Percentiles rank a stretch among this genome's conserved stretches.
phyloP scores from a whole-genome alignment of 2,329 filamentous ascomycete genomes.

The Alternaria infectoria region DNA sequence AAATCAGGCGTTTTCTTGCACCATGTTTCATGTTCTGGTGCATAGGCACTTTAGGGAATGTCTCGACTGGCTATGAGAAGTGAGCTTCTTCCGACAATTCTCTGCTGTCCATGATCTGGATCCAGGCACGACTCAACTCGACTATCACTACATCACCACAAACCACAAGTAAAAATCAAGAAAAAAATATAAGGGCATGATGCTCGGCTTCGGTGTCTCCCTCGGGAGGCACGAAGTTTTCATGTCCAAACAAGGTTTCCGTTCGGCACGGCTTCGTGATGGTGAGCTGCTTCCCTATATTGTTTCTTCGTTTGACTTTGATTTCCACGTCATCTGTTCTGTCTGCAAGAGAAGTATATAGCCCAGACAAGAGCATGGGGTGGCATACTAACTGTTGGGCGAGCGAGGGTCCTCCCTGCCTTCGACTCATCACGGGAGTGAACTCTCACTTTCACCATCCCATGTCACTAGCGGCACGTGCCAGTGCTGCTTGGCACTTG shows the following conservation, averaged over 20 bases:
- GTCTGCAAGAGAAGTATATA: neutral
- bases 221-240: constrained; percentile 27
- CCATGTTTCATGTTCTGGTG: constrained; percentile 20
- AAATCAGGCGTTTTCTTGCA: constrained; percentile 11
- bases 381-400: neutral
- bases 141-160: constrained; percentile 28
- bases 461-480: neutral
- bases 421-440: constrained; percentile 1
- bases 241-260: constrained; percentile 28
- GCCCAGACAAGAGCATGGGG: neutral
- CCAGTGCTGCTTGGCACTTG: neutral
- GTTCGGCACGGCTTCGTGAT: constrained; percentile 1
- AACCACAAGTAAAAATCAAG: constrained; percentile 29
- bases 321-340: neutral
- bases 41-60: constrained; percentile 9
- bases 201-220: constrained; percentile 29
- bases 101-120: constrained; percentile 29
- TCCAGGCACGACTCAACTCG: constrained; percentile 31
- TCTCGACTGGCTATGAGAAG: constrained; percentile 24
- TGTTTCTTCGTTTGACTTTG: neutral
- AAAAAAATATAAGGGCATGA: constrained; percentile 46
- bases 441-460: neutral
- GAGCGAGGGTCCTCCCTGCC: neutral
- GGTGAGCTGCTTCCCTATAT: neutral
- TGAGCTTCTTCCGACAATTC: constrained; percentile 20